A percentile compares a stretch with the other conserved stretches of the same genome.
These are phyloP conservation scores for Metschnikowia orientalis DNA, from an alignment of 805 yeast species.

Conservation along the genomic window DNA sequence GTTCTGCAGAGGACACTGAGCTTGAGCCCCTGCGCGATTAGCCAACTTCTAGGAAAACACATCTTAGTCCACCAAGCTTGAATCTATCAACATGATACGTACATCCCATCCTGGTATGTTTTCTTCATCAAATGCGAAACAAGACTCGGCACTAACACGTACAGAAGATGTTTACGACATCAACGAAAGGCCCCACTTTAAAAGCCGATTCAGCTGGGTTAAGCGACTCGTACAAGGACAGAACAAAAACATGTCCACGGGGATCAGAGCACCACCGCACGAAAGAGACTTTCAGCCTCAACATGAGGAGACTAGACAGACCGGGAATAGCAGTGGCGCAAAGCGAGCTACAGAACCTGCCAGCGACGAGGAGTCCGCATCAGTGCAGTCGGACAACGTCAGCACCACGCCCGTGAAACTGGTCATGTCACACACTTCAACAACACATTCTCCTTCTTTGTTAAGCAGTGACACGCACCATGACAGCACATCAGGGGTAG, in stretches of 20 bases:
- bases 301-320: slow-evolving; percentile 2
- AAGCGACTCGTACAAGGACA: slow-evolving; percentile 37
- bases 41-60: no score
- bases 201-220: slow-evolving; percentile 39
- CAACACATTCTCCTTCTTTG: slow-evolving; percentile 36
- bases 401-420: slow-evolving; percentile 49
- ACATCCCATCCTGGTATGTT: no score
- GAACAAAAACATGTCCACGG: slow-evolving; percentile 14
- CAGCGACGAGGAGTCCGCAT: slow-evolving; percentile 15
- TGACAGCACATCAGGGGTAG: slow-evolving; percentile 32
- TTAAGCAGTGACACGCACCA: slow-evolving; percentile 27
- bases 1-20: no score
- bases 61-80: no score
- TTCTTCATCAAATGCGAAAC: no score
- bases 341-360: slow-evolving; percentile 10
- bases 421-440: slow-evolving; percentile 36
- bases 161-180: slow-evolving; percentile 10
- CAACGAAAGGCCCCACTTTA: slow-evolving; percentile 26
- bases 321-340: slow-evolving; percentile 4
- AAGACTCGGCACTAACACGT: no score
- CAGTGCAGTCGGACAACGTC: slow-evolving; percentile 31
- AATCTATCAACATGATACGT: no score
- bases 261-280: slow-evolving; percentile 12
- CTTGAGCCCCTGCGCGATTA: no score
- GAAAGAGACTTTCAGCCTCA: no score